Percentiles rank a stretch among this genome's conserved stretches.
phyloP scores from a whole-genome alignment of 495 filamentous ascomycete genomes.

The Aspergillus cristatus region DNA sequence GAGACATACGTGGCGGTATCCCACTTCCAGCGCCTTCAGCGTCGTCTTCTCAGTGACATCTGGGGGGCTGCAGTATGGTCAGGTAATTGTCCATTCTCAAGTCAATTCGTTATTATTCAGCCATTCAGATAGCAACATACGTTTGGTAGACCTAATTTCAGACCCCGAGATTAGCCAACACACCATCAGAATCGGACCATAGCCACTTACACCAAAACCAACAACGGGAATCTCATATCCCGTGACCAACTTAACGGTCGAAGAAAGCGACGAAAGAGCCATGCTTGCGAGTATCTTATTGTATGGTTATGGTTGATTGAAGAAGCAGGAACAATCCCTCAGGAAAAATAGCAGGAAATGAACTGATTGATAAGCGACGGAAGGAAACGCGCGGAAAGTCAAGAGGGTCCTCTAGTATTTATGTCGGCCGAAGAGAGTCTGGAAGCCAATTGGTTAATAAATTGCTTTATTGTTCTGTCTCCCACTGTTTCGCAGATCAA shows the following conservation, averaged over 20 bases:
- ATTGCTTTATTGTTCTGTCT: too few species aligned
- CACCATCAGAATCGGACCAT: not conserved
- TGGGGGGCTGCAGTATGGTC: slow-evolving; percentile 31
- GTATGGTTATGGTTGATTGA: not conserved
- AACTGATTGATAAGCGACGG: too few species aligned
- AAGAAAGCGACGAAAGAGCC: slow-evolving; percentile 51
- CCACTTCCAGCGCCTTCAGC: slow-evolving; percentile 53
- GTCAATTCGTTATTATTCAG: too few species aligned
- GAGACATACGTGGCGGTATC: slow-evolving; percentile 63
- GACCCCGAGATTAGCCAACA: not conserved
- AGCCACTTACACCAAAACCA: slow-evolving; percentile 58
- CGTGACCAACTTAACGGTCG: slow-evolving; percentile 59
- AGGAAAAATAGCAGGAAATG: too few species aligned
- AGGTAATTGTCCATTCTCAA: not conserved
- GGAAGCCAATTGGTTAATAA: too few species aligned
- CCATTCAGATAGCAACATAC: slow-evolving; percentile 23
- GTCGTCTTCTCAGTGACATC: slow-evolving; percentile 47
- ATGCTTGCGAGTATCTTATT: slow-evolving; percentile 35
- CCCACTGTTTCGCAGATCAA: too few species aligned
- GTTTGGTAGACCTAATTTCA: slow-evolving; percentile 60
- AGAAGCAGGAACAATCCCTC: too few species aligned
- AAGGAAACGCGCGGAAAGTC: too few species aligned
- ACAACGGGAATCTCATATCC: slow-evolving; percentile 69
- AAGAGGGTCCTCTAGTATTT: too few species aligned
- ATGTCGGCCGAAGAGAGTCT: too few species aligned